These are phyloP conservation scores for Aureobasidium sp. DNA, from an alignment of 2,329 filamentous ascomycete species.

Conservation along the genomic window DNA sequence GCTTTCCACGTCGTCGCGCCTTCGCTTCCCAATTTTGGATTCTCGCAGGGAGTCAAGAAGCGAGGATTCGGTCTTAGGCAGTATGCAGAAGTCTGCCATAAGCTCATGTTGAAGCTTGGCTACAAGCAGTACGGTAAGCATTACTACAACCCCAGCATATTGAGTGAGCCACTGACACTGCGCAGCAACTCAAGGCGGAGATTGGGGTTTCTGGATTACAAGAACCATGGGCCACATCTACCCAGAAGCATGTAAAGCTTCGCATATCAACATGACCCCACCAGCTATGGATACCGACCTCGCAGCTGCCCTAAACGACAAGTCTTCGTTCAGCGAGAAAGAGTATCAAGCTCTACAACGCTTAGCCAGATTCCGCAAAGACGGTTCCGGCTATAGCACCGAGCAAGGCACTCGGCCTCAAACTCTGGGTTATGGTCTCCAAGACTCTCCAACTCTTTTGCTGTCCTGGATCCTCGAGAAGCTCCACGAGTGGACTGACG, in stretches of 20 bases:
- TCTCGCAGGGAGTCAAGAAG: conserved; percentile 39
- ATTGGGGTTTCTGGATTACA: conserved; percentile 62
- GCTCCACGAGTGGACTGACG: conserved; percentile 65
- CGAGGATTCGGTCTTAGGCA: conserved; percentile 50
- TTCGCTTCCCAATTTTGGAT: conserved; percentile 49
- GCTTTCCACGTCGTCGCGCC: conserved; percentile 42
- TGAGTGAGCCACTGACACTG: not conserved
- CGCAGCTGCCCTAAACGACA: conserved; percentile 48
- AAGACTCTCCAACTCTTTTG: conserved; percentile 60
- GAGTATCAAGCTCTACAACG: conserved; percentile 47
- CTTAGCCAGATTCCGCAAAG: conserved; percentile 45
- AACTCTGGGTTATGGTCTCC: conserved; percentile 60
- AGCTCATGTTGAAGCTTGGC: conserved; percentile 59
- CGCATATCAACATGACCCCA: conserved; percentile 54
- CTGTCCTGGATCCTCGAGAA: conserved; percentile 79
- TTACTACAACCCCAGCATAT: no score
- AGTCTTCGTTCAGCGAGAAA: conserved; percentile 43
- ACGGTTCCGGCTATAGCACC: conserved; percentile 51
- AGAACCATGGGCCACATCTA: conserved; percentile 53
- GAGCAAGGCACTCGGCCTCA: conserved; percentile 61
- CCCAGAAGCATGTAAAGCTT: conserved; percentile 47
- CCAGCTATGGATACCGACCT: conserved; percentile 39
- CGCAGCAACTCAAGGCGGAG: conserved; percentile 49
- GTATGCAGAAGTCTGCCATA: conserved; percentile 57
- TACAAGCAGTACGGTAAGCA: conserved; percentile 49